Base-by-base conservation (phyloP, 148 eudicot genomes). In the Rhododendron ferrugineum region DNA sequence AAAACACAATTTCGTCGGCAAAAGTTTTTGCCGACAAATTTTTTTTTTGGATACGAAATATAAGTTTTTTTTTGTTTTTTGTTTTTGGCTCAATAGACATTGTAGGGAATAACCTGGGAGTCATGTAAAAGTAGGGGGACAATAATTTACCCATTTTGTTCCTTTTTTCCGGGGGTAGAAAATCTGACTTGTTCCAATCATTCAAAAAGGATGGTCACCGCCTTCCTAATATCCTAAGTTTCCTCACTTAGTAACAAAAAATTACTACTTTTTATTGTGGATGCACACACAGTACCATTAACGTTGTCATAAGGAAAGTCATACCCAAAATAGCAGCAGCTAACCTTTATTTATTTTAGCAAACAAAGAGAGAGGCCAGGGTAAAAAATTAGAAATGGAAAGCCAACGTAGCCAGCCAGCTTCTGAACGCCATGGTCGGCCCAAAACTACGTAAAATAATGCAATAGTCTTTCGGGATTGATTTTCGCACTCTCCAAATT, bases 381-480 rank as follows among this genome's bases (percentile, higher is more conserved):
- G 2, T 22, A 0, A 42, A 42, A 20, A 22, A 76, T 9, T 34
- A 16, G 23, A 36, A 74, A 74, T 74, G 78, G 78, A 42, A 76
- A 34, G 4, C 47, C 28, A 23, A 3, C 60, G 9, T 6, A 3
- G 5, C 1, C 42, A 40, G 28, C 50, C 80, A 10, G 26, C 44
- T 77, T 42, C 80, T 77, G 52, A 74, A 77, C 80, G 23, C 9
- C 79, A 40, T 77, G 80, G 80, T 77, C 80, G 26, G 30, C 32
- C 80, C 80, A 23, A 77, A 77, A 42, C 49, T 42, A 23, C 44
- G 28, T 22, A 42, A 77, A 74, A 74, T 34, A 37, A 44, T 77
- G n/a, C 5, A 28, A 28, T 70, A 32, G 30, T 70, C 37, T 30
- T 14, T 11, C 0, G 44, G 44, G 44, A 40, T 7, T 40, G 44